Conservation (phyloP, 495 filamentous ascomycete species). For the Trichocladium antarcticum region DNA sequence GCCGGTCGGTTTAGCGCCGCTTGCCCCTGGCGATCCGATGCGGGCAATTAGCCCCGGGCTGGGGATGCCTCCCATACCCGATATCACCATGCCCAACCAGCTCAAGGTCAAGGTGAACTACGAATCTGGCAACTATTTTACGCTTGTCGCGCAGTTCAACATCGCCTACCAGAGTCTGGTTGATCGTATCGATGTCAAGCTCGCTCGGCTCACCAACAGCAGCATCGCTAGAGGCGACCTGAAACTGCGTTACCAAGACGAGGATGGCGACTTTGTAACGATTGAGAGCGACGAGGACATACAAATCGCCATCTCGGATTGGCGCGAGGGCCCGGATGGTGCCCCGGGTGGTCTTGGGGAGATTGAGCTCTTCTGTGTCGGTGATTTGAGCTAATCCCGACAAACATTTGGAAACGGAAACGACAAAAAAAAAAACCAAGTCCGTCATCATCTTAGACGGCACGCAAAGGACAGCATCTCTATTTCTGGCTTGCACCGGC, state of each 20-base stretch:
- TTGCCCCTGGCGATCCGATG: constrained; percentile 19
- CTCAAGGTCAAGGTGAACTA: constrained; percentile 91
- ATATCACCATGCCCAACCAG: constrained; percentile 60
- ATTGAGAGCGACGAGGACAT: constrained; percentile 95
- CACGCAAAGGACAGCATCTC: not conserved
- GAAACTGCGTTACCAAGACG: constrained; percentile 80
- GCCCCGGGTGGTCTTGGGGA: constrained; percentile 64
- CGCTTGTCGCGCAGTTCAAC: constrained; percentile 82
- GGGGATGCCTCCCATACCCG: constrained; percentile 31
- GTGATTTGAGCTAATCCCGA: constrained; percentile 19
- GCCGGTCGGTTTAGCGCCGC: constrained; percentile 23
- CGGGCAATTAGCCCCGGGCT: constrained; percentile 23
- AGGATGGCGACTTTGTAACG: constrained; percentile 83
- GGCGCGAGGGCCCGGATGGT: constrained; percentile 63
- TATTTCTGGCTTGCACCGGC: constrained; percentile 2
- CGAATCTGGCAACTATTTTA: constrained; percentile 69
- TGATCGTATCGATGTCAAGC: constrained; percentile 93
- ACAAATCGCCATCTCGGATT: constrained; percentile 84
- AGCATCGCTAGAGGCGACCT: constrained; percentile 68
- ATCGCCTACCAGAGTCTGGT: constrained; percentile 86
- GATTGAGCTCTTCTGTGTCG: constrained; percentile 64
- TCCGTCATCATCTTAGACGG: not conserved
- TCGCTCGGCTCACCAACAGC: constrained; percentile 67
- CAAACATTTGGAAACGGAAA: not conserved
- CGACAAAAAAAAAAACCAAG: not conserved